phyloP scores from a whole-genome alignment of 257 asterid species.

The Solanum virginianum region DNA sequence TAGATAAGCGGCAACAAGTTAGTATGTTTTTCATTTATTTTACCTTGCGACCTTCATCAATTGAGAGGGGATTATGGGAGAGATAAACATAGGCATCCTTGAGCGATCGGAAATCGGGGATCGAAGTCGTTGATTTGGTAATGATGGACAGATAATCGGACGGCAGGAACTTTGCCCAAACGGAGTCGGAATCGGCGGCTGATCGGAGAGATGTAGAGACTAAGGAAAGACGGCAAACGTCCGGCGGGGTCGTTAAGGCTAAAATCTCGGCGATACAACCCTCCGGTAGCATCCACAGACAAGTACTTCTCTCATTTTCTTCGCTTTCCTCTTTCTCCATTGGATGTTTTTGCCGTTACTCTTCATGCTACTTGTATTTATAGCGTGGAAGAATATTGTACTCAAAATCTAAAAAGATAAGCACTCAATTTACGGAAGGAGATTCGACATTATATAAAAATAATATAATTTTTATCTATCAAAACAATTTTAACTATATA shows the following conservation, averaged over 20 bases:
- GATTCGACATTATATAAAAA: no score
- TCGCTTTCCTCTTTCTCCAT: not conserved
- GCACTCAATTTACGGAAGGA: no score
- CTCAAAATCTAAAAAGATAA: no score
- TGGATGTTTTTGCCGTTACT: not conserved
- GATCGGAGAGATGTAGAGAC: not conserved
- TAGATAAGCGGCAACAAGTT: not conserved
- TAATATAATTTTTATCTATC: no score
- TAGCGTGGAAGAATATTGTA: no score
- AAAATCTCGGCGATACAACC: not conserved
- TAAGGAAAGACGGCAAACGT: not conserved
- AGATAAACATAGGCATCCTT: not conserved
- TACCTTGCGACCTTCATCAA: not conserved
- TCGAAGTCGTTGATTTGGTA: not conserved
- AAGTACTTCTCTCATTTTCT: not conserved
- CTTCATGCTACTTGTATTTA: no score
- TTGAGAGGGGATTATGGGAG: not conserved
- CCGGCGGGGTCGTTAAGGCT: not conserved
- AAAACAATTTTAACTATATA: no score
- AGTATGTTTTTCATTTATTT: not conserved
- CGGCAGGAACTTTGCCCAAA: not conserved
- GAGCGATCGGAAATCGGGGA: not conserved
- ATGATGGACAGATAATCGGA: not conserved
- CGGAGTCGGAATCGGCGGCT: not conserved
- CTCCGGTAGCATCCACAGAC: not conserved